Base-by-base conservation (phyloP, 305 asterid species). In the Andrographis paniculata region DNA sequence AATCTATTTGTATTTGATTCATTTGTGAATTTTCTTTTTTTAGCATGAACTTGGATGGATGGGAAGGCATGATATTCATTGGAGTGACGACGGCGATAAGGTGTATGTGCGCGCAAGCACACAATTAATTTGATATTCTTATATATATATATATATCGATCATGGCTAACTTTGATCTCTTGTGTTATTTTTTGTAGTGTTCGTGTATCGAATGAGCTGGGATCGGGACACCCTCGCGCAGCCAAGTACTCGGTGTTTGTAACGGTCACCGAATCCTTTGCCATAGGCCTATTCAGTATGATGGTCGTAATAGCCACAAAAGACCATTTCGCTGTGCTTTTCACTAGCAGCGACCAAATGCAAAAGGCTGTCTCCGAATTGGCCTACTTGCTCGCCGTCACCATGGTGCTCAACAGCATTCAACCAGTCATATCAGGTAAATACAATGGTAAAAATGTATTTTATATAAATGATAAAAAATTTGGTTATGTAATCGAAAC, bases 11-110 rank as follows among this genome's bases (percentile, higher is more conserved):
- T 27, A 0, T 27, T 27, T 27, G 6, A 27, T n/a, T n/a, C n/a
- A 27, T 27, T 27, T 27, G 33, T 27, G 33, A 4, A 21, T 5
- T 48, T n/a, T 20, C 22, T 56, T 59, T 9, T 75, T 66, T 47
- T 74, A 89, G 98, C 77, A 89, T 86, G 98, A 89, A 89, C 63
- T 52, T 85, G 63, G 77, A 89, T 66, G 98, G 98, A 50, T 89
- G 98, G 98, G 98, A 89, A 76, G 96, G 96, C 17, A 89, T 89
- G 98, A 55, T 85, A 30, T 89, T 89, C 79, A 85, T 86, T 19
- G 98, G 96, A 28, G 79, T 89, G 5, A 82, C 82, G 68, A 95
- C 95, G 54, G 96, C 98, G 48, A 67, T 89, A 60, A 73, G 96
- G 98, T 85, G n/a, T n/a, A n/a, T n/a, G n/a, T n/a, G n/a, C n/a